A percentile compares a stretch with the other conserved stretches of the same genome.
Evolutionary conservation across 2,329 filamentous ascomycete genomes (phyloP).

Genomic region (Esteya vermicola): DNA sequence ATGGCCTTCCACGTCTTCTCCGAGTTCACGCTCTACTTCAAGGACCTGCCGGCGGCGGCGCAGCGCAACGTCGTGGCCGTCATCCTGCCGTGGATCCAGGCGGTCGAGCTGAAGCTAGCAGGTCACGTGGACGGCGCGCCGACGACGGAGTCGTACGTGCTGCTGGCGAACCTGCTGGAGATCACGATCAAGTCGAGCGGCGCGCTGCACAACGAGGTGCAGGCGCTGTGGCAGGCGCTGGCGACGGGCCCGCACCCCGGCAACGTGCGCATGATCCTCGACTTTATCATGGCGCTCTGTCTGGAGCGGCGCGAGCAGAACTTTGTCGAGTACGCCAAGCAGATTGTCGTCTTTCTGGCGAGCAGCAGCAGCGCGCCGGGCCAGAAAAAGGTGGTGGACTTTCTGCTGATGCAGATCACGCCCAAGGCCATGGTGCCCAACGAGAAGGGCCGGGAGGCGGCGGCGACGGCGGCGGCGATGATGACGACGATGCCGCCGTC

Average conservation of each 20-base stretch:
- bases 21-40: conserved; percentile 89
- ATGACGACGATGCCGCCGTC: neutral
- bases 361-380: conserved; percentile 61
- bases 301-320: conserved; percentile 92
- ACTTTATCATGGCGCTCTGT: conserved; percentile 92
- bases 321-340: conserved; percentile 95
- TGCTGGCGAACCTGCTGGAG: conserved; percentile 87
- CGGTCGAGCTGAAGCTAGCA: conserved; percentile 81
- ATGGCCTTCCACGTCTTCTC: conserved; percentile 90
- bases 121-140: conserved; percentile 85
- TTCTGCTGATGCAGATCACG: conserved; percentile 76
- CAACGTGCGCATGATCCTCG: conserved; percentile 85
- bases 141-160: conserved; percentile 82
- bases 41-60: conserved; percentile 64
- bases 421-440: conserved; percentile 96
- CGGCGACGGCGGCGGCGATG: neutral
- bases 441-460: conserved; percentile 50
- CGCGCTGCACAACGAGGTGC: conserved; percentile 86
- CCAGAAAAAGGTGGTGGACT: conserved; percentile 87
- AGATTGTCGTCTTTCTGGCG: conserved; percentile 92
- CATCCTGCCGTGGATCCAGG: conserved; percentile 91
- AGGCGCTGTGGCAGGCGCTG: conserved; percentile 92
- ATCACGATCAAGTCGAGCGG: conserved; percentile 88
- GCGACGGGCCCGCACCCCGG: conserved; percentile 85
- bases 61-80: conserved; percentile 92